phyloP scores from a whole-genome alignment of 495 filamentous ascomycete genomes.

The Xylaria acuta region DNA sequence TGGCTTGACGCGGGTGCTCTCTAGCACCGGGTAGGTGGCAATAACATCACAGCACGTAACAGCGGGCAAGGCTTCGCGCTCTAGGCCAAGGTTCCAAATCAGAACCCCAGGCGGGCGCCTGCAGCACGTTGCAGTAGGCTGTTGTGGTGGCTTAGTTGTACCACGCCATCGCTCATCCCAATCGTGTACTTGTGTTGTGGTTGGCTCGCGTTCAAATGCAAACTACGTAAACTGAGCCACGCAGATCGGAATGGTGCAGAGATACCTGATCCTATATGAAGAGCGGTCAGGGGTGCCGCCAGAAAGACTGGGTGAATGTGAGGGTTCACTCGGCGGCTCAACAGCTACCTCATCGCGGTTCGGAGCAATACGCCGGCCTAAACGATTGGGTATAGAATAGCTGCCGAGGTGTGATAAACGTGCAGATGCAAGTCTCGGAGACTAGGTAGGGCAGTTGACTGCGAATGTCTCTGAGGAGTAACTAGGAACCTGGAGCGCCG shows the following conservation, averaged over 20 bases:
- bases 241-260: constrained; percentile 20
- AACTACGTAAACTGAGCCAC: background rate
- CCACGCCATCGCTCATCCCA: background rate
- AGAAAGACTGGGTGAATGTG: background rate
- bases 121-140: constrained; percentile 8
- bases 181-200: background rate
- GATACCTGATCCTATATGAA: constrained; percentile 3
- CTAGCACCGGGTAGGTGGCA: background rate
- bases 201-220: background rate
- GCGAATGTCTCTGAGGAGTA: background rate
- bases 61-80: too few species aligned
- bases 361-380: background rate
- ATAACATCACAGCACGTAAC: background rate
- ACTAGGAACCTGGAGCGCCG: background rate
- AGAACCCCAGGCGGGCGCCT: background rate
- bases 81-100: too few species aligned
- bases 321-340: background rate
- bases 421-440: constrained; percentile 10
- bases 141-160: constrained; percentile 4
- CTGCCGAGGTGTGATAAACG: background rate
- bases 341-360: background rate
- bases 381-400: background rate
- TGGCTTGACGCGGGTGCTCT: background rate
- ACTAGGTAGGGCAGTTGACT: background rate
- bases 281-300: background rate